A percentile compares a stretch with the other conserved stretches of the same genome.
Evolutionary conservation across 176 grass and related monocot genomes (phyloP).

Genomic region (Musa acuminata): DNA sequence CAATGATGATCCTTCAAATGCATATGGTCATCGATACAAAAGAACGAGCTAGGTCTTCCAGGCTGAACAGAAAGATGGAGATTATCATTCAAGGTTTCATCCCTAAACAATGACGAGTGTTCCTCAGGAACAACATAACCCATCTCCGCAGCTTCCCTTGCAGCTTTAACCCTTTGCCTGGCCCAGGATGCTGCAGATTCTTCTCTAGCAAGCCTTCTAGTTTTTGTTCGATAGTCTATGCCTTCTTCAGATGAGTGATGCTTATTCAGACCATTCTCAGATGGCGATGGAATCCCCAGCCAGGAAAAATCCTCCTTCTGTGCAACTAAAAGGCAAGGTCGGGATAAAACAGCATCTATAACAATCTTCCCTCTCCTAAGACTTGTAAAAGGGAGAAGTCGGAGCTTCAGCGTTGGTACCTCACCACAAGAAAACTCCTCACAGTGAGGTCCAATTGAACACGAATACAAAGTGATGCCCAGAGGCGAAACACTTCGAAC

Average conservation of each 20-base stretch:
- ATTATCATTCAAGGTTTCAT: conserved; percentile 24
- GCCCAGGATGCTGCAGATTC: conserved; percentile 28
- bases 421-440: conserved; percentile 85
- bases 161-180: conserved; percentile 42
- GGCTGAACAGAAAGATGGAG: conserved; percentile 17
- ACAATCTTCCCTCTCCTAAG: conserved; percentile 72
- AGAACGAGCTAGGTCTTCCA: conserved; percentile 32
- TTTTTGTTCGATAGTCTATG: conserved; percentile 82
- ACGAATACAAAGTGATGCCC: conserved; percentile 81
- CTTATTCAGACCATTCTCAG: conserved; percentile 30
- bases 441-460: conserved; percentile 83
- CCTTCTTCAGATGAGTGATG: conserved; percentile 73
- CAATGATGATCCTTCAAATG: conserved; percentile 61
- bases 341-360: conserved; percentile 69
- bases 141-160: conserved; percentile 54
- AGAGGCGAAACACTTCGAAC: conserved; percentile 75
- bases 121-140: conserved; percentile 60
- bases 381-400: conserved; percentile 69
- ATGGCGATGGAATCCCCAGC: conserved; percentile 64
- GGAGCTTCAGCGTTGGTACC: conserved; percentile 63
- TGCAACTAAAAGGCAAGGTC: conserved; percentile 61
- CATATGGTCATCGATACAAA: conserved; percentile 67
- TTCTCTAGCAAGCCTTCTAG: conserved; percentile 75
- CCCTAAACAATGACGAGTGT: conserved; percentile 13
- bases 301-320: conserved; percentile 92